Evolutionary conservation across 352 stramenopile species (phyloP), one percentile per base, ranked within the genome.

Genomic region (Globisporangium irregulare): DNA sequence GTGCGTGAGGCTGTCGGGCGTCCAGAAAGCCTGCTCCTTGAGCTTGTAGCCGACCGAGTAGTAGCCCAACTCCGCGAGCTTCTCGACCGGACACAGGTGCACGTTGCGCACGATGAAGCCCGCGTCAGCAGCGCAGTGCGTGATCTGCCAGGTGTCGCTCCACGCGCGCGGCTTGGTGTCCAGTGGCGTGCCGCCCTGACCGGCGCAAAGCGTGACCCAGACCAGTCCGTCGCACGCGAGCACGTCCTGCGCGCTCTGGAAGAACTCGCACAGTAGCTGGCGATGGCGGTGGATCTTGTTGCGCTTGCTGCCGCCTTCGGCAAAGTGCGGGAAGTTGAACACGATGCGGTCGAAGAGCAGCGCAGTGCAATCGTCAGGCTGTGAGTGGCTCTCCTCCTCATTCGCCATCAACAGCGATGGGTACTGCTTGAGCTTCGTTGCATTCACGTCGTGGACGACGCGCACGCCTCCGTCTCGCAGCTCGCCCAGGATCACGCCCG

Each of bases 291-390:
- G 79, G 64, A 94, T 93, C 69, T 94, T 94, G 81, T 92, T 94
- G 63, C 82, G 79, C 68, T 84, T 84, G 57, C 78, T 88, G 57
- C 84, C 85, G 54, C 84, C 81, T n/a, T 89, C 84, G 27, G 84
- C 86, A 59, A 84, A 93, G 61, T 96, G 87, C 41, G 88, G 88
- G 67, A 94, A 96, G 67, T 96, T 96, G 75, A 96, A 96, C 62
- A 96, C 84, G 62, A 96, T 78, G 24, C 84, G 78, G 59, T 94
- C 86, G 34, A 91, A 90, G 22, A 24, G 59, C 38, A 58, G 14
- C 5, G 43, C 56, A 7, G 51, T 36, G 20, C 27, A n/a, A 12
- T n/a, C 34, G 10, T 14, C 58, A 18, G 18, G 20, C 43, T 51
- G 43, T 3, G 18, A n/a, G 8, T 24, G 7, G 22, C 8, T 60